Evolutionary conservation across 129 eudicot species (phyloP).

Genomic region (Saussurea involucrata): DNA sequence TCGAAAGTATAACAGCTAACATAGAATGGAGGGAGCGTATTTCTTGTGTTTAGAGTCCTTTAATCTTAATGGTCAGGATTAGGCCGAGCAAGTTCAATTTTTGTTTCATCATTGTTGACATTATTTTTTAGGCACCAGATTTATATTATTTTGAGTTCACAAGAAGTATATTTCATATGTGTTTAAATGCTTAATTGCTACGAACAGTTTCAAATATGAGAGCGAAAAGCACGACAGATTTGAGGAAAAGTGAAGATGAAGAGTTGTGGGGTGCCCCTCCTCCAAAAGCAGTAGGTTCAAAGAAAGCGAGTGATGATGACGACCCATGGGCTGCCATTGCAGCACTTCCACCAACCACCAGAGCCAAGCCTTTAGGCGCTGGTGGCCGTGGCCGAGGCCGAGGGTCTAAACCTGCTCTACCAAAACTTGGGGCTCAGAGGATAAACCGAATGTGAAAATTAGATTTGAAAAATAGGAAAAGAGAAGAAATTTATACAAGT

Average conservation of each 20-base stretch:
- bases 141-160: background rate
- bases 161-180: background rate
- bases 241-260: slow-evolving; percentile 55
- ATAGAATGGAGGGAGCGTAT: background rate
- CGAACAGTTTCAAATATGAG: slow-evolving; percentile 41
- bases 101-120: background rate
- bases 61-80: background rate
- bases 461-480: background rate
- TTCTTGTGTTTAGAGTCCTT: background rate
- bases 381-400: slow-evolving; percentile 53
- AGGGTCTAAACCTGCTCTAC: slow-evolving; percentile 55
- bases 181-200: background rate
- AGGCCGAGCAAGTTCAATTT: background rate
- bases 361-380: slow-evolving; percentile 62
- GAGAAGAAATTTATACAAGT: background rate
- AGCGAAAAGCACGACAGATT: slow-evolving; percentile 40
- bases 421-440: slow-evolving; percentile 79
- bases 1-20: background rate
- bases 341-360: slow-evolving; percentile 81
- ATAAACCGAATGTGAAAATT: slow-evolving; percentile 49
- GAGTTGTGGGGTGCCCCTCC: slow-evolving; percentile 84
- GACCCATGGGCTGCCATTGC: slow-evolving; percentile 96
- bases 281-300: slow-evolving; percentile 48
- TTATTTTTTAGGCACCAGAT: background rate
- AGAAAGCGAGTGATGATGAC: slow-evolving; percentile 46